Base-by-base conservation (phyloP, 257 asterid genomes). In the Phtheirospermum japonicum region DNA sequence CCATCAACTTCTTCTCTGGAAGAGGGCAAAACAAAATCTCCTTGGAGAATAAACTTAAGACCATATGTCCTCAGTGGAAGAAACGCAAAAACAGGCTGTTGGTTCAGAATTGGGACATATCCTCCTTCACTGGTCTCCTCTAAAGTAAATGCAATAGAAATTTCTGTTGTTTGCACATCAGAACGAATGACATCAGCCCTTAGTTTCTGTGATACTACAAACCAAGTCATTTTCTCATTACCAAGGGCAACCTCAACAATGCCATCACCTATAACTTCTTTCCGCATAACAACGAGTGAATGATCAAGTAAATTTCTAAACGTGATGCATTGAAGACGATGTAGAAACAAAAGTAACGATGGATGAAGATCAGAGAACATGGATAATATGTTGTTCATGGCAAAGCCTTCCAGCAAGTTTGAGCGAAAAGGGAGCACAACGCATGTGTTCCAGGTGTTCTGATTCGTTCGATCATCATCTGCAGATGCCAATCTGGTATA, bases 1-100 rank as follows among this genome's bases (percentile, higher is more conserved):
- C 82, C 87, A 72, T 93, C 99, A 79, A 93, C 96, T 77, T 89
- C 99, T 79, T 93, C 99, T 73, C 99, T 83, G 40, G 99, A 93
- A 36, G 99, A 93, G 59, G 99, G 97, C 82, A 93, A 79, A 74
- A 82, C 82, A 80, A 93, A 93, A 80, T 93, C 96, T 65, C 97
- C 99, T 77, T 93, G 99, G 68, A 93, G 76, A 61, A 93, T 93
- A 74, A 93, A 89, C 80, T 80, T 93, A 61, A 93, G 87, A 18
- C 99, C 99, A 50, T 93, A 93, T n/a, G 90, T 85, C 71, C 99
- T 82, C 62, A 93, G 73, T 58, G 99, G 99, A 74, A 93, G 99
- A 86, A 85, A 93, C 2, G 99, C 88, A 79, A 92, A 93, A 72
- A 83, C 99, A 65, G 96, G 99, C 71, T 89, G 99, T 74, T 85